Conservation (phyloP, 1,284 basidiomycete species). For the Austropuccinia psidii region DNA sequence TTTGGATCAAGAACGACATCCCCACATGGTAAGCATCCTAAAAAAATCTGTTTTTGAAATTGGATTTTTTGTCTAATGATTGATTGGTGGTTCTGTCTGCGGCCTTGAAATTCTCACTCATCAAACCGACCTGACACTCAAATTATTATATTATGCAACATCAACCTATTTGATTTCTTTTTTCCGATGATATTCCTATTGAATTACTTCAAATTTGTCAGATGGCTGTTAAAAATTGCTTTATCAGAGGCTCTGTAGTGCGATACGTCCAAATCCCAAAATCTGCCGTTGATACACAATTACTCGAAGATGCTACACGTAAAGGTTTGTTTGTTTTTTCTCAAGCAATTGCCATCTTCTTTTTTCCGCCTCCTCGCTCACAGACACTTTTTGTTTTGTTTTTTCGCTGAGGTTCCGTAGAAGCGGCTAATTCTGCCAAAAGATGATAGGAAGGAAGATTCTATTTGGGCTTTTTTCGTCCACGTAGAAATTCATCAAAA, state of each 20-base stretch:
- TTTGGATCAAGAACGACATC: conserved; percentile 82
- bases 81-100: not conserved
- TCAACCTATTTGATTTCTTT: not conserved
- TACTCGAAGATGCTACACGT: conserved; percentile 93
- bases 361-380: not conserved
- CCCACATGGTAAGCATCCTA: conserved; percentile 74
- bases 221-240: conserved; percentile 99
- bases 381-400: not conserved
- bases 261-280: conserved; percentile 92
- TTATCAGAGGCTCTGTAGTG: conserved; percentile 96
- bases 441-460: too few species aligned
- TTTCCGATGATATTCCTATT: too few species aligned
- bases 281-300: conserved; percentile 86
- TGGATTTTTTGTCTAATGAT: not conserved
- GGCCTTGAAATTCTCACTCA: not conserved
- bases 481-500: too few species aligned
- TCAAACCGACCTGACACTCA: not conserved
- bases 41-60: not conserved
- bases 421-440: conserved; percentile 32
- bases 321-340: conserved; percentile 54
- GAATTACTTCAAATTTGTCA: conserved; percentile 47
- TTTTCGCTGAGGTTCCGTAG: not conserved
- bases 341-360: not conserved
- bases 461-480: too few species aligned
- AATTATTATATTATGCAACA: not conserved